Conservation (phyloP, 768 basidiomycete species). For the Mycena crocata region DNA sequence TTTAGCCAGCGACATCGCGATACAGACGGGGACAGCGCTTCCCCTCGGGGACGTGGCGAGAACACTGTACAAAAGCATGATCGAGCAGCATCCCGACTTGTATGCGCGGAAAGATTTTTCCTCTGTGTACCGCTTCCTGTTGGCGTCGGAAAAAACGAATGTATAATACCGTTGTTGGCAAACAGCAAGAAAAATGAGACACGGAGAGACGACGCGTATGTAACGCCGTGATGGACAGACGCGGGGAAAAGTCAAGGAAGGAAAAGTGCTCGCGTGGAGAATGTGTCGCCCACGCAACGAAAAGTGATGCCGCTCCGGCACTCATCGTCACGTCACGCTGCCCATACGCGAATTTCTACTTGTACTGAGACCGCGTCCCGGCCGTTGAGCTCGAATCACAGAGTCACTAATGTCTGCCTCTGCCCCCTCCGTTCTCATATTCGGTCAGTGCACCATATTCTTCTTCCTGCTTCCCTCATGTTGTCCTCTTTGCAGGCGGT, state of each 20-base stretch:
- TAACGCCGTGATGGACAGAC: neutral
- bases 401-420: slow-evolving; percentile 24
- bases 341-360: too few species aligned
- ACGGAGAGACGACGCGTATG: too few species aligned
- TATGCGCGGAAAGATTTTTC: slow-evolving; percentile 85
- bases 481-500: slow-evolving; percentile 65
- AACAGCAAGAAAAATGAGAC: too few species aligned
- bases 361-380: neutral
- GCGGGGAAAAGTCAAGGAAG: too few species aligned
- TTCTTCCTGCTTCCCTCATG: slow-evolving; percentile 6
- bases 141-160: slow-evolving; percentile 28
- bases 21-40: slow-evolving; percentile 58
- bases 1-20: slow-evolving; percentile 76
- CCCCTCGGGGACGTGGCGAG: slow-evolving; percentile 77
- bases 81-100: slow-evolving; percentile 67
- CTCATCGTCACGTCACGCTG: too few species aligned
- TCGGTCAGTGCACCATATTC: slow-evolving; percentile 62
- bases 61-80: slow-evolving; percentile 68
- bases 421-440: slow-evolving; percentile 75
- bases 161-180: too few species aligned
- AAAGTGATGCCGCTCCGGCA: too few species aligned
- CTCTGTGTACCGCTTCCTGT: slow-evolving; percentile 77
- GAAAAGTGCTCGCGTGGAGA: neutral
- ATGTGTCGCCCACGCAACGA: slow-evolving; percentile 10
- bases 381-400: slow-evolving; percentile 6